Evolutionary conservation across 169 alveolate species (phyloP).

Genomic region (Plasmodium falciparum): DNA sequence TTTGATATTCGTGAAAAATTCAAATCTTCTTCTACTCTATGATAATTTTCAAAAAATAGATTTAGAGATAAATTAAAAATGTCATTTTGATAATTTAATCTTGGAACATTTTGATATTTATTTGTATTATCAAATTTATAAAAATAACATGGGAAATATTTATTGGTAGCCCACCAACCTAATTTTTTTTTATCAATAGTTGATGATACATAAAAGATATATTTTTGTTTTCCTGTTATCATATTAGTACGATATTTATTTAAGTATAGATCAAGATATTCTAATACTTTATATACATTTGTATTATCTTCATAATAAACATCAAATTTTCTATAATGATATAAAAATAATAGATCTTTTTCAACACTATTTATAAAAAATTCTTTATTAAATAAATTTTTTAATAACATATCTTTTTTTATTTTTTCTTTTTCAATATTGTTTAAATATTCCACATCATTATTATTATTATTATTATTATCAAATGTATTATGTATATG

Average conservation of each 20-base stretch:
- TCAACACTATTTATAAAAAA: conserved; percentile 35
- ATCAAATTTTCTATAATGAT: conserved; percentile 65
- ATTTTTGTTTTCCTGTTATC: conserved; percentile 40
- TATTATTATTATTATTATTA: not conserved
- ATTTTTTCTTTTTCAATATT: conserved; percentile 1
- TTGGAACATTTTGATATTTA: conserved; percentile 77
- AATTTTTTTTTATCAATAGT: conserved; percentile 65
- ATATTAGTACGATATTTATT: conserved; percentile 59
- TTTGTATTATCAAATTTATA: conserved; percentile 58
- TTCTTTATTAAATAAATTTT: conserved; percentile 21
- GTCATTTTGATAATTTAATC: conserved; percentile 20
- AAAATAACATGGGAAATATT: conserved; percentile 80
- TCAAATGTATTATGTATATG: not conserved
- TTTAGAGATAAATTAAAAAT: conserved; percentile 79
- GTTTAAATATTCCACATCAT: not conserved
- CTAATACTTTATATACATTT: conserved; percentile 56
- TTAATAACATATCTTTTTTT: not conserved
- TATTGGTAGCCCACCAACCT: conserved; percentile 82
- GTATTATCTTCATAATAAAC: conserved; percentile 49
- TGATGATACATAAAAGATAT: conserved; percentile 43
- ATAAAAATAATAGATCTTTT: conserved; percentile 49
- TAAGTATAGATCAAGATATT: conserved; percentile 43
- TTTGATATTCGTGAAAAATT: conserved; percentile 81
- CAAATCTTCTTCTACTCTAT: conserved; percentile 79
- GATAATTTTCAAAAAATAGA: conserved; percentile 77